These are phyloP conservation scores for Podospora pseudoanserina DNA, from an alignment of 495 filamentous ascomycete genomes.

Conservation along the genomic window DNA sequence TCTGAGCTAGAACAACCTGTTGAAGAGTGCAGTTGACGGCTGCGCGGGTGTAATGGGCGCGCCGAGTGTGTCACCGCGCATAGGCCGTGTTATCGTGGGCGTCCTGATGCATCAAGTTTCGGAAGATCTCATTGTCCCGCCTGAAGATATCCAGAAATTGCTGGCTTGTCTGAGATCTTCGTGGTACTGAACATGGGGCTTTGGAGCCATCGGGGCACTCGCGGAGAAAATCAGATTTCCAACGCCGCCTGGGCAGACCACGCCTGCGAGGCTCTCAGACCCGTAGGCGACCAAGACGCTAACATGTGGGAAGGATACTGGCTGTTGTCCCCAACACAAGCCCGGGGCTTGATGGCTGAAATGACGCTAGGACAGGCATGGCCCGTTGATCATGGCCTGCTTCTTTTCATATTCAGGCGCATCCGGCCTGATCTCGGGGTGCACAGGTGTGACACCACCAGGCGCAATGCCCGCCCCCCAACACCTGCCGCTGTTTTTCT, in stretches of 20 bases:
- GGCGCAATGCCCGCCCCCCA: conserved; percentile 41
- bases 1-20: too few relatives aligned
- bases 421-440: conserved; percentile 69
- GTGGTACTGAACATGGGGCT: too few relatives aligned
- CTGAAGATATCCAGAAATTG: conserved; percentile 91
- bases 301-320: too few relatives aligned
- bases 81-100: conserved; percentile 26
- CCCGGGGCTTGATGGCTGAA: too few relatives aligned
- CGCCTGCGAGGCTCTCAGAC: conserved; percentile 10
- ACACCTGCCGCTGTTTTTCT: conserved; percentile 41
- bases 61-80: conserved; percentile 1
- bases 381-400: conserved; percentile 79
- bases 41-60: conserved; percentile 8
- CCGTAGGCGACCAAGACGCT: not conserved
- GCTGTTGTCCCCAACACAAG: too few relatives aligned
- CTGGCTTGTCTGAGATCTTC: conserved; percentile 33
- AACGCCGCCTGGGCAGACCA: too few relatives aligned
- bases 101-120: conserved; percentile 94
- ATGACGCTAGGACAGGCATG: conserved; percentile 51
- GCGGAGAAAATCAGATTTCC: too few relatives aligned
- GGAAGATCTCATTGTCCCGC: conserved; percentile 95
- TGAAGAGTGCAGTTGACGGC: conserved; percentile 1
- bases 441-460: conserved; percentile 35
- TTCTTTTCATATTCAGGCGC: conserved; percentile 97
- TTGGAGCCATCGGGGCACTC: too few relatives aligned